Percentiles rank a stretch among this genome's conserved stretches.
These are phyloP conservation scores for Calonectria naviculata DNA, from an alignment of 2,329 filamentous ascomycete species.

Conservation along the genomic window DNA sequence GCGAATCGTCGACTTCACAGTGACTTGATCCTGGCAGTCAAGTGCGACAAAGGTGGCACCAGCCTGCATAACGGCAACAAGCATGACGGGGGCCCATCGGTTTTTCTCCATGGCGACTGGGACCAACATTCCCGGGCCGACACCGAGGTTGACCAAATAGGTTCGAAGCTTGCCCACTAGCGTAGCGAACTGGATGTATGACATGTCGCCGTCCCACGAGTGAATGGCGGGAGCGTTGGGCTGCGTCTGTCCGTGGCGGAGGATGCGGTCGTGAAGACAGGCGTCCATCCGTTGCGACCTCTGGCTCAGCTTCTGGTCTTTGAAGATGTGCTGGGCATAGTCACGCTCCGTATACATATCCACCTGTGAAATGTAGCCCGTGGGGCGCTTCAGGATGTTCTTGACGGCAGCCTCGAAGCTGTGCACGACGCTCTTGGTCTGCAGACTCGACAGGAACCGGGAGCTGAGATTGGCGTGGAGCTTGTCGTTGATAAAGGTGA, in stretches of 20 bases:
- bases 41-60: slow-evolving; percentile 63
- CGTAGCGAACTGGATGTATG: slow-evolving; percentile 52
- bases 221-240: slow-evolving; percentile 55
- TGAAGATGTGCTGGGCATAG: slow-evolving; percentile 63
- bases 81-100: slow-evolving; percentile 73
- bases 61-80: slow-evolving; percentile 75
- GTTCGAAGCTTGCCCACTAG: slow-evolving; percentile 52
- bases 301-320: slow-evolving; percentile 57
- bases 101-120: slow-evolving; percentile 78
- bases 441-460: slow-evolving; percentile 53
- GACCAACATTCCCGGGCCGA: slow-evolving; percentile 66
- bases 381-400: slow-evolving; percentile 55
- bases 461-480: slow-evolving; percentile 58
- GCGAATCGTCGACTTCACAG: slow-evolving; percentile 55
- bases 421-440: slow-evolving; percentile 60
- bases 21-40: slow-evolving; percentile 55
- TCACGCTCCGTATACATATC: slow-evolving; percentile 68
- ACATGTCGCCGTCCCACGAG: slow-evolving; percentile 58
- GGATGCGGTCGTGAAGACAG: slow-evolving; percentile 58
- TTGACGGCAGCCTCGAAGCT: slow-evolving; percentile 65
- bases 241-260: slow-evolving; percentile 50
- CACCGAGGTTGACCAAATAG: slow-evolving; percentile 62
- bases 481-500: slow-evolving; percentile 53
- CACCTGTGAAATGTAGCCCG: slow-evolving; percentile 55
- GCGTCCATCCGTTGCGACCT: slow-evolving; percentile 52